Conservation (phyloP, 179 eudicot genomes). For the Amaranthus tricolor region DNA sequence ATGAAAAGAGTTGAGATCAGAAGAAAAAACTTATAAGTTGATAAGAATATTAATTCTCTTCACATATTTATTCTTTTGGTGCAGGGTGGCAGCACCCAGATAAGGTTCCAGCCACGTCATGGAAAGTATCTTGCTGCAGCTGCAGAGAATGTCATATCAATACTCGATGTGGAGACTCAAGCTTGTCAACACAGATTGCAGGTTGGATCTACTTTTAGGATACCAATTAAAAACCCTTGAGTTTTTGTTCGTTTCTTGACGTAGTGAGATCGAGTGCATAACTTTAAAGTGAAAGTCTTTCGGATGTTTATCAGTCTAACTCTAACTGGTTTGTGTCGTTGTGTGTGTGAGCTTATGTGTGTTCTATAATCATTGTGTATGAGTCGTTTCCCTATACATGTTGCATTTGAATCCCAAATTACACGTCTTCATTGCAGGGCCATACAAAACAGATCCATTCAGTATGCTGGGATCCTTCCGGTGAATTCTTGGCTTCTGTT, state of each 20-base stretch:
- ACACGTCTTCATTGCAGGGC: slow-evolving; percentile 45
- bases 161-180: slow-evolving; percentile 85
- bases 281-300: not conserved
- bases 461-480: slow-evolving; percentile 81
- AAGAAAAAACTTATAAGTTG: not conserved
- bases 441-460: slow-evolving; percentile 72
- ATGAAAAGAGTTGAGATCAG: not conserved
- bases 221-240: not conserved
- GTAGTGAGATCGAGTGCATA: not conserved
- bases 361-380: not conserved
- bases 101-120: slow-evolving; percentile 92
- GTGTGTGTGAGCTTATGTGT: not conserved
- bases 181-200: slow-evolving; percentile 65
- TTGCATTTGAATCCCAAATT: not conserved
- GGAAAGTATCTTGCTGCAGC: slow-evolving; percentile 96
- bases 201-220: slow-evolving; percentile 32
- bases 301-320: not conserved
- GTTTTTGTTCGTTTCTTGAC: not conserved
- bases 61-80: not conserved
- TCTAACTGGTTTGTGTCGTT: not conserved
- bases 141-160: slow-evolving; percentile 80
- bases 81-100: slow-evolving; percentile 76
- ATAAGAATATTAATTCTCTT: not conserved
- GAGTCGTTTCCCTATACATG: not conserved
- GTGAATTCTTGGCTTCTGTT: slow-evolving; percentile 77